phyloP scores from a whole-genome alignment of 2,329 filamentous ascomycete species.

The Plectosphaerella cucumerina region DNA sequence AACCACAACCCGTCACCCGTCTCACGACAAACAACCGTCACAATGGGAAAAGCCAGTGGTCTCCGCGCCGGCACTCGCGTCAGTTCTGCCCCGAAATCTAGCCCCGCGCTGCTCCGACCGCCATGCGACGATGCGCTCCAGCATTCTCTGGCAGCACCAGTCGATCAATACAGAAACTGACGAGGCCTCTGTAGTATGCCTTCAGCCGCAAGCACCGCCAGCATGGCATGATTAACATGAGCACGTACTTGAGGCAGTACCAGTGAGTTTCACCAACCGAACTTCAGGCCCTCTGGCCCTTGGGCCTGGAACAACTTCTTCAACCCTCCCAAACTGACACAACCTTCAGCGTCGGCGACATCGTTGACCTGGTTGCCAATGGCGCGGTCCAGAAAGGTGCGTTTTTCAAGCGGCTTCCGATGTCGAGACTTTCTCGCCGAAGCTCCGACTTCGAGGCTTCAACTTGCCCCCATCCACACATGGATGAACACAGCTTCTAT shows the following conservation, averaged over 20 bases:
- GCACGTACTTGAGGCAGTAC: constrained; percentile 93
- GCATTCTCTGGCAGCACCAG: background rate
- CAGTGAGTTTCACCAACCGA: constrained; percentile 45
- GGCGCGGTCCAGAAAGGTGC: constrained; percentile 96
- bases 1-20: too few relatives aligned
- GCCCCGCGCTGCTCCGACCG: too few relatives aligned
- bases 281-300: too few relatives aligned
- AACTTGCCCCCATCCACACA: too few relatives aligned
- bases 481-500: too few relatives aligned
- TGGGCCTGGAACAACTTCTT: too few relatives aligned
- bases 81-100: constrained; percentile 33
- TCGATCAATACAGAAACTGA: constrained; percentile 26
- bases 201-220: constrained; percentile 94
- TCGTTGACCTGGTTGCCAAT: constrained; percentile 98
- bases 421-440: background rate
- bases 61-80: constrained; percentile 81
- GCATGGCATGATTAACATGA: constrained; percentile 89
- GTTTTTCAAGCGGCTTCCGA: background rate
- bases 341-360: constrained; percentile 80
- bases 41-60: constrained; percentile 85
- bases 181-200: constrained; percentile 59
- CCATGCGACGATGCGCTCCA: too few relatives aligned
- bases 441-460: too few relatives aligned
- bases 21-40: constrained; percentile 34
- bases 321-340: constrained; percentile 47